Base-by-base conservation (phyloP, 73 alveolate species). In the Tetrahymena thermophila region DNA sequence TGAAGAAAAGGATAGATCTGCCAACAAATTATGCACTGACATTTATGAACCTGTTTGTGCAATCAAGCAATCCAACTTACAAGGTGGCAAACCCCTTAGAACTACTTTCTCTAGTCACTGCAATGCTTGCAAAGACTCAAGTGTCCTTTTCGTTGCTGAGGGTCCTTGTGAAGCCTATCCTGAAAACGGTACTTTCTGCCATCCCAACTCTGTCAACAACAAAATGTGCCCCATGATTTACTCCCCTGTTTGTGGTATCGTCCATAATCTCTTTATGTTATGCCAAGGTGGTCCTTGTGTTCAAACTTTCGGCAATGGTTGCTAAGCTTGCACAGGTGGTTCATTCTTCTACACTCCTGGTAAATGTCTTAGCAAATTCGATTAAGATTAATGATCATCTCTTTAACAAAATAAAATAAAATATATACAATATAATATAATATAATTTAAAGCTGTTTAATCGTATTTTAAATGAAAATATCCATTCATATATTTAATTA, bases 201-300 rank as follows among this genome's bases (percentile, higher is more conserved):
- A 71, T 8, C 89, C 89, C 35, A 31, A 71, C 89, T 71, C 89
- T 7, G 8, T n/a, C 40, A 23, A 71, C 23, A 71, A 71, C 35
- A 28, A 23, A n/a, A 71, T 71, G 11, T 71, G 89, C 89, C 35
- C 89, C 31, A 31, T 28, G 37, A 34, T 28, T 15, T 71, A 71
- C 89, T 28, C 5, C 37, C 89, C 89, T 8, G 89, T 71, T 31
- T 71, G 89, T 71, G 89, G 43, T 71, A 71, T 71, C 42, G 37
- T 71, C 40, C 23, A 31, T 7, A 71, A n/a, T 21, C 0, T 71
- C 3, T 71, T 71, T 34, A 71, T 31, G 35, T 71, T 71, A 71
- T 71, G 89, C 89, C 89, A 17, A n/a, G 89, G 89, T 71, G 89
- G 89, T 71, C 89, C 89, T 71, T 71, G 89, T 25, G 89, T 71